Evolutionary conservation across 2,329 filamentous ascomycete species (phyloP).

Genomic region (Chrysosphaeria jannelii): DNA sequence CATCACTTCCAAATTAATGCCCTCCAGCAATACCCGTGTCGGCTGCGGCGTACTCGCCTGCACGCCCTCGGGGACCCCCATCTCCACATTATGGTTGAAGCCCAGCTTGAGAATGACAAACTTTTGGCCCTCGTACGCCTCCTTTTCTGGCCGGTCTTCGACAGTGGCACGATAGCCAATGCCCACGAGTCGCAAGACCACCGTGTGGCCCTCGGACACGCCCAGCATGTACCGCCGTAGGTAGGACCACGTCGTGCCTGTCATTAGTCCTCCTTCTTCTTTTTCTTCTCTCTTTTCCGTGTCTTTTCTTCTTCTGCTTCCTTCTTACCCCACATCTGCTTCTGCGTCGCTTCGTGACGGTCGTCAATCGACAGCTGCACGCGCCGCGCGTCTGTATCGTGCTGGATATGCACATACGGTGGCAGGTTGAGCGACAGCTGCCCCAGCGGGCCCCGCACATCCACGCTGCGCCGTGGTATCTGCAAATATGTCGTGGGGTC

Average conservation of each 20-base stretch:
- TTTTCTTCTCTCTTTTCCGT: not conserved
- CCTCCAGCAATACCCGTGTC: conserved; percentile 72
- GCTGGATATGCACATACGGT: conserved; percentile 40
- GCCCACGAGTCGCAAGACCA: conserved; percentile 73
- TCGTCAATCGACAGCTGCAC: conserved; percentile 42
- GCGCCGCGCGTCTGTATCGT: conserved; percentile 31
- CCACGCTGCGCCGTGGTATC: conserved; percentile 34
- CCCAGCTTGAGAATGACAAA: conserved; percentile 88
- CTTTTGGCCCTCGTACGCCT: conserved; percentile 52
- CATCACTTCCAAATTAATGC: conserved; percentile 57
- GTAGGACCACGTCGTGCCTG: conserved; percentile 72
- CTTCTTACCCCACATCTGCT: conserved; percentile 72
- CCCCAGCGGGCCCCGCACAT: conserved; percentile 56
- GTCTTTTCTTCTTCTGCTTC: not conserved
- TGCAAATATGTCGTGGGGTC: conserved; percentile 27
- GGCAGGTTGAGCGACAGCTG: conserved; percentile 54
- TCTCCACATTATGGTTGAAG: conserved; percentile 83
- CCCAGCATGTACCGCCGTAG: conserved; percentile 75
- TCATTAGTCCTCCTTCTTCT: not conserved
- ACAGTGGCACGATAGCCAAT: conserved; percentile 84
- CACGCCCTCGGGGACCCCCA: conserved; percentile 55
- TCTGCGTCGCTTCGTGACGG: conserved; percentile 37
- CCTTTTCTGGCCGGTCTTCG: conserved; percentile 43
- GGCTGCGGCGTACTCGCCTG: conserved; percentile 71
- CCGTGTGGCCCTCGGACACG: conserved; percentile 86